Conservation (phyloP, 1,284 basidiomycete species). For the Fomes fomentarius region DNA sequence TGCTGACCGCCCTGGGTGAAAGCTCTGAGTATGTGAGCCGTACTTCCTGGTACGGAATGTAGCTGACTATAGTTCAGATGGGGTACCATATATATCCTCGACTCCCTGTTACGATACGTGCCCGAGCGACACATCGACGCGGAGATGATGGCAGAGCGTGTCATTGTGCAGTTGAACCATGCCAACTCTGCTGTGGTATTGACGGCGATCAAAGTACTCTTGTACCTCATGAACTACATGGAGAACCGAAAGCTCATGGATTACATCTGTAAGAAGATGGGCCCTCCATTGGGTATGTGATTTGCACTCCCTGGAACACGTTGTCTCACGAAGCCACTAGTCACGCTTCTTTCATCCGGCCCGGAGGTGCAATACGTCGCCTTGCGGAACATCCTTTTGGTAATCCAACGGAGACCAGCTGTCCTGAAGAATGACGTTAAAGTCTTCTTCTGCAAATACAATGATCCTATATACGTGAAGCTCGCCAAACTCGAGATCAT, state of each 20-base stretch:
- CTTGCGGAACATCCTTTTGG: conserved; percentile 93
- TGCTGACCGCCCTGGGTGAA: conserved; percentile 84
- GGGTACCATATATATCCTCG: conserved; percentile 99
- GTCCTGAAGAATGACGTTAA: conserved; percentile 97
- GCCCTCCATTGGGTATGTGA: conserved; percentile 84
- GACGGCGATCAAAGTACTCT: conserved; percentile 92
- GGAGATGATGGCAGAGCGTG: conserved; percentile 91
- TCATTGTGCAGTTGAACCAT: conserved; percentile 90
- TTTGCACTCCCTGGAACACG: background rate
- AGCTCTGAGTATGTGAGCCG: conserved; percentile 80
- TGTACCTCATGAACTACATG: conserved; percentile 99
- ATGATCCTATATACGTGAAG: conserved; percentile 99
- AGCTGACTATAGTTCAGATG: conserved; percentile 61
- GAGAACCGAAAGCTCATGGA: conserved; percentile 86
- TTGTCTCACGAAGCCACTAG: conserved; percentile 43
- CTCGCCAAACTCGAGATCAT: conserved; percentile 99
- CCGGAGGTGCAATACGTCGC: conserved; percentile 99
- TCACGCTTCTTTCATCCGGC: conserved; percentile 92
- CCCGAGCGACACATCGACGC: conserved; percentile 90
- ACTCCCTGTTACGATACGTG: conserved; percentile 91
- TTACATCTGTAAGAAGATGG: conserved; percentile 95
- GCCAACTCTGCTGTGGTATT: conserved; percentile 95
- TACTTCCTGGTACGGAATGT: conserved; percentile 4
- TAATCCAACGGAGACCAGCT: conserved; percentile 92
- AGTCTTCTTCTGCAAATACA: conserved; percentile 99